Evolutionary conservation across 768 basidiomycete genomes (phyloP).

Genomic region (Tulasnella sp.): DNA sequence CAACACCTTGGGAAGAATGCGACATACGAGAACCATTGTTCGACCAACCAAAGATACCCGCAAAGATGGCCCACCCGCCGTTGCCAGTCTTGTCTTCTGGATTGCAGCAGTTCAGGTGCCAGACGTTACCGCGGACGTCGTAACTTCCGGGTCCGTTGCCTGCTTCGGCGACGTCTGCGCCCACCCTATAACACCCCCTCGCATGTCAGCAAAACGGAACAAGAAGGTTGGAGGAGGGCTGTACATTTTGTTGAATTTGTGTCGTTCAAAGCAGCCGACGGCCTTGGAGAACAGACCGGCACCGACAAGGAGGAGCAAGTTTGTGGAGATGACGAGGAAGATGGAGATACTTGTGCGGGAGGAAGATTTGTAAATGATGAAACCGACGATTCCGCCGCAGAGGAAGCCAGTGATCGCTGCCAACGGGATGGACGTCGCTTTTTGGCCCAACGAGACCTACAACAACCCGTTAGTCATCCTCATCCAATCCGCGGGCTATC

Average conservation of each 20-base stretch:
- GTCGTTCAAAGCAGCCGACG: slow-evolving; percentile 55
- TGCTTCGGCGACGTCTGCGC: slow-evolving; percentile 43
- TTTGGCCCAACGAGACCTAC: slow-evolving; percentile 61
- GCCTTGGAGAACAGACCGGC: slow-evolving; percentile 82
- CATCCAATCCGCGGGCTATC: neutral
- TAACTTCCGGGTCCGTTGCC: slow-evolving; percentile 71
- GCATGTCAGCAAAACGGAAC: neutral
- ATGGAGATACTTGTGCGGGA: slow-evolving; percentile 66
- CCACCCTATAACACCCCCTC: slow-evolving; percentile 33
- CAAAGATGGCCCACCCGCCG: slow-evolving; percentile 70
- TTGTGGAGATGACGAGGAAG: slow-evolving; percentile 88
- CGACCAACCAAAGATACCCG: slow-evolving; percentile 77
- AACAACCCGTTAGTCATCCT: neutral
- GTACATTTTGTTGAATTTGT: slow-evolving; percentile 47
- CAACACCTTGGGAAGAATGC: no score
- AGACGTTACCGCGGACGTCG: slow-evolving; percentile 68
- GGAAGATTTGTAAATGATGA: slow-evolving; percentile 68
- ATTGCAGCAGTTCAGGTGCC: slow-evolving; percentile 77
- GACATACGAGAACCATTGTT: slow-evolving; percentile 74
- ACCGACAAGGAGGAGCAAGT: slow-evolving; percentile 84
- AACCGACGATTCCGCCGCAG: slow-evolving; percentile 60
- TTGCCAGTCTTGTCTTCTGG: slow-evolving; percentile 38
- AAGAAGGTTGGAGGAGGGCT: slow-evolving; percentile 13
- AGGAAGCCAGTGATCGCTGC: slow-evolving; percentile 78
- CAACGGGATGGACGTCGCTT: slow-evolving; percentile 77